These are phyloP conservation scores for Penicillium simplicissimum DNA, from an alignment of 495 filamentous ascomycete species.

Conservation along the genomic window DNA sequence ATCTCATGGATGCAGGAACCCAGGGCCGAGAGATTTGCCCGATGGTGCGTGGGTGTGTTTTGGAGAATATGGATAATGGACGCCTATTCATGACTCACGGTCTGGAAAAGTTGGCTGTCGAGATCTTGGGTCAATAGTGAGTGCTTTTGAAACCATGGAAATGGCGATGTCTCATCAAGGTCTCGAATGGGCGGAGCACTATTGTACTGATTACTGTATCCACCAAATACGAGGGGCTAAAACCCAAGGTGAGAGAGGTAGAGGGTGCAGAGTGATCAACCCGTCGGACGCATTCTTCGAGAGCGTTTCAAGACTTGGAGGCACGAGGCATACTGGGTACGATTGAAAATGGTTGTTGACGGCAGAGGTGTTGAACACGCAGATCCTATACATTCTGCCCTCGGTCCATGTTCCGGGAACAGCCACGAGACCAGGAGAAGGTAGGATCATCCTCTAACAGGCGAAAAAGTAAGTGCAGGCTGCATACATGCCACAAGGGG, in stretches of 20 bases:
- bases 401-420: too few species aligned
- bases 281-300: too few species aligned
- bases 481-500: not conserved
- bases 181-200: not conserved
- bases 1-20: slow-evolving; percentile 13
- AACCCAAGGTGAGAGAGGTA: not conserved
- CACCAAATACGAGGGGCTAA: slow-evolving; percentile 1
- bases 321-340: not conserved
- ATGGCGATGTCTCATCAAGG: not conserved
- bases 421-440: not conserved
- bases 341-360: not conserved
- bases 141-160: not conserved
- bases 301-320: not conserved
- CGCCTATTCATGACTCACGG: slow-evolving; percentile 15
- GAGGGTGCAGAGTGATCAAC: too few species aligned
- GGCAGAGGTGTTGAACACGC: not conserved
- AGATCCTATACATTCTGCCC: not conserved
- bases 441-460: not conserved
- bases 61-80: slow-evolving; percentile 5
- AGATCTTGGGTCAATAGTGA: not conserved
- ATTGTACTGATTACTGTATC: not conserved
- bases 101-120: not conserved
- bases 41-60: not conserved
- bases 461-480: not conserved
- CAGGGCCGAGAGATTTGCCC: not conserved